Conservation (phyloP, 805 yeast genomes). For the Saturnispora mendoncae region DNA sequence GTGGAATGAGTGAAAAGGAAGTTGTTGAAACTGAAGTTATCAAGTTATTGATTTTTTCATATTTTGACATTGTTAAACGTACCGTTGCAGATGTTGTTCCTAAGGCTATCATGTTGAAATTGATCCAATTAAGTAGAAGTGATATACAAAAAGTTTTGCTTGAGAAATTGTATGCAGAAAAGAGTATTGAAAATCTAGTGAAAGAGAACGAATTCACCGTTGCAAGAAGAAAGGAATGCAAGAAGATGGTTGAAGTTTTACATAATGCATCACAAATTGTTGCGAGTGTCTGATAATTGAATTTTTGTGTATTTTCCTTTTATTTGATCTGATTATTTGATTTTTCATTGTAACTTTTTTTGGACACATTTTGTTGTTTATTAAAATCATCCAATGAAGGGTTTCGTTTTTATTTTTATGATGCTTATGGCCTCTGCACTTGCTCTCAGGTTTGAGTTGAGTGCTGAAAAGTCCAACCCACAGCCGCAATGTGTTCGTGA, state of each 20-base stretch:
- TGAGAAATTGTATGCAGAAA: constrained; percentile 74
- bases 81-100: constrained; percentile 92
- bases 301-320: neutral
- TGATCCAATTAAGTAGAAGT: constrained; percentile 74
- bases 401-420: neutral
- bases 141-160: constrained; percentile 86
- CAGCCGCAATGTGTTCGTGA: constrained; percentile 84
- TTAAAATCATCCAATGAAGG: too few species aligned
- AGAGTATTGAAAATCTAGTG: constrained; percentile 66
- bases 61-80: constrained; percentile 86
- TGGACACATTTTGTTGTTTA: too few species aligned
- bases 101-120: constrained; percentile 88
- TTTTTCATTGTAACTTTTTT: neutral
- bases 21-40: constrained; percentile 96
- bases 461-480: constrained; percentile 22
- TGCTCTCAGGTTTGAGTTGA: constrained; percentile 28
- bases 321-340: neutral
- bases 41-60: constrained; percentile 81
- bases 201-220: constrained; percentile 90
- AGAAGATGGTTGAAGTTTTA: constrained; percentile 86
- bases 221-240: constrained; percentile 89
- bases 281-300: constrained; percentile 43
- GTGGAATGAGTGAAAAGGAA: constrained; percentile 89
- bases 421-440: too few species aligned
- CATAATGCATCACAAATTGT: constrained; percentile 88